phyloP scores from a whole-genome alignment of 2,329 filamentous ascomycete genomes.

The Lecanicillium sp. region DNA sequence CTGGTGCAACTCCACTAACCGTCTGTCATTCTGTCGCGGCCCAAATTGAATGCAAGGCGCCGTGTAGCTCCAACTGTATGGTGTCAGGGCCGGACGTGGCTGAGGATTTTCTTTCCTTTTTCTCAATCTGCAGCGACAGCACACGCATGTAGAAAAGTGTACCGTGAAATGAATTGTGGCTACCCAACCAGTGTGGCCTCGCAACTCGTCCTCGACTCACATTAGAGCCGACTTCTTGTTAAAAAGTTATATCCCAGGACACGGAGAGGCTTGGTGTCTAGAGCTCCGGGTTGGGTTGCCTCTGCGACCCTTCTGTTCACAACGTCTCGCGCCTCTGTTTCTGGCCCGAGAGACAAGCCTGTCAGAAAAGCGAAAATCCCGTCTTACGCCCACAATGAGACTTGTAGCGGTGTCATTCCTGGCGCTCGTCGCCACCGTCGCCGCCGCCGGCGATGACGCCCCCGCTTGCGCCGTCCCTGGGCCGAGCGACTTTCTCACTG shows the following conservation, averaged over 20 bases:
- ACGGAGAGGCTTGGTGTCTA: too few species aligned
- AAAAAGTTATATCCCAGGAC: background rate
- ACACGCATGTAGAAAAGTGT: too few species aligned
- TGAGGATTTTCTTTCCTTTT: too few species aligned
- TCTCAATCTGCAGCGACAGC: too few species aligned
- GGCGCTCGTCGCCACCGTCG: background rate
- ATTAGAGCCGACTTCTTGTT: background rate
- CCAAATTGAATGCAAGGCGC: too few species aligned
- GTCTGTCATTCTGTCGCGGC: too few species aligned
- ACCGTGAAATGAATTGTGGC: too few species aligned
- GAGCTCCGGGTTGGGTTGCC: background rate
- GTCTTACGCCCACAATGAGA: conserved; percentile 1
- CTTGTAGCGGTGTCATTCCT: background rate
- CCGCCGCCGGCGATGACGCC: background rate
- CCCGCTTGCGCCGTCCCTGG: background rate
- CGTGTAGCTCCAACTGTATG: too few species aligned
- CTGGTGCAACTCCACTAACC: too few species aligned
- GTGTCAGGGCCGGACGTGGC: too few species aligned
- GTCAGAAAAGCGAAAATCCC: background rate
- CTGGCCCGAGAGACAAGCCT: too few species aligned
- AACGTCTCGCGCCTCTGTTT: background rate
- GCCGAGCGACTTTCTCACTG: conserved; percentile 15
- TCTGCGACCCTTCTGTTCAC: background rate
- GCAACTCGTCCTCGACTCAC: background rate
- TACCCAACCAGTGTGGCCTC: too few species aligned